Conservation (phyloP, 2,329 filamentous ascomycete genomes). For the Elsinoe ampelina region DNA sequence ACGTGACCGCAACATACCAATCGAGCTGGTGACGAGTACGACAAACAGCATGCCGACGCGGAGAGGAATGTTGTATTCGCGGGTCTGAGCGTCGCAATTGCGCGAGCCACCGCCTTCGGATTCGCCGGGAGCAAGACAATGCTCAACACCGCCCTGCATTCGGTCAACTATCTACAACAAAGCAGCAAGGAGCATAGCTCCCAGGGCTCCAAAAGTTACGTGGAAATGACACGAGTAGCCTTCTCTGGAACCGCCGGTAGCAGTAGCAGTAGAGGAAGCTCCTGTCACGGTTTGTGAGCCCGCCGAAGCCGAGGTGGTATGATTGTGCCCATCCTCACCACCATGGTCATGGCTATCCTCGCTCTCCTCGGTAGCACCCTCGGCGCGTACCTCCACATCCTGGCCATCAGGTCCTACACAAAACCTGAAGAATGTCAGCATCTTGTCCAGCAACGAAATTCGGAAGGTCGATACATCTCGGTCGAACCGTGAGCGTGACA, state of each 20-base stretch:
- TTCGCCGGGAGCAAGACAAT: constrained; percentile 46
- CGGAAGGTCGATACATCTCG: constrained; percentile 38
- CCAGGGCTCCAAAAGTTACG: constrained; percentile 61
- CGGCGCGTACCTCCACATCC: constrained; percentile 49
- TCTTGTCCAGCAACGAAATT: not conserved
- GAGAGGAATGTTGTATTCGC: constrained; percentile 59
- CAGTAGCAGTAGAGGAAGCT: not conserved
- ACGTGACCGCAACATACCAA: constrained; percentile 38
- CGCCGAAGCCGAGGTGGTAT: not conserved
- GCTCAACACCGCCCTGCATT: constrained; percentile 19
- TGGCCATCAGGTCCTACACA: constrained; percentile 52
- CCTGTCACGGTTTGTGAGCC: constrained; percentile 24
- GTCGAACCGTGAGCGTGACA: constrained; percentile 52
- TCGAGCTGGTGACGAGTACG: constrained; percentile 56
- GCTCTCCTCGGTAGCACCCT: constrained; percentile 20
- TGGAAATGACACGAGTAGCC: constrained; percentile 55
- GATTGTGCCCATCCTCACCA: not conserved
- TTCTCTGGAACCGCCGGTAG: not conserved
- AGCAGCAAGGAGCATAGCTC: constrained; percentile 13
- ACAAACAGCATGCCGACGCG: constrained; percentile 65
- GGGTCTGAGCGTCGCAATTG: constrained; percentile 27
- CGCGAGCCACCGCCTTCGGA: constrained; percentile 37
- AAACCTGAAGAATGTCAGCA: constrained; percentile 37
- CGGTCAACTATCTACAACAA: constrained; percentile 5
- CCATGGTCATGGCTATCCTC: constrained; percentile 3